Percentiles rank a stretch among this genome's conserved stretches.
Evolutionary conservation across 768 basidiomycete species (phyloP).

Genomic region (Suillus hirtellus): DNA sequence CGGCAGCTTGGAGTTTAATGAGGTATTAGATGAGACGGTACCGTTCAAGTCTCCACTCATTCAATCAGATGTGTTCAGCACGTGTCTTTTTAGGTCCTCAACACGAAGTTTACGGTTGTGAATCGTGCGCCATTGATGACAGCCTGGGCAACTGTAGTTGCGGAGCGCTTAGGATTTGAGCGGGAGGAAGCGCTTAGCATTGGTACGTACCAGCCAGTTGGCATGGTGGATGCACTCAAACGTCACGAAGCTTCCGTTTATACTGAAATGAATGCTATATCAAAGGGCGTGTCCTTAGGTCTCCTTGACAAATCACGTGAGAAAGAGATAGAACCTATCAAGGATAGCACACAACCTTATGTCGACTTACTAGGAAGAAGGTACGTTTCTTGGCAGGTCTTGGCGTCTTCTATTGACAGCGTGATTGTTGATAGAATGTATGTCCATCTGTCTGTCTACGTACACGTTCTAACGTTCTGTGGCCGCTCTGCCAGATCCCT

Average conservation of each 20-base stretch:
- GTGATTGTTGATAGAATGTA: conserved; percentile 38
- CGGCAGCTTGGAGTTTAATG: conserved; percentile 68
- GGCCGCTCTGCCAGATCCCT: conserved; percentile 58
- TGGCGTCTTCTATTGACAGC: not conserved
- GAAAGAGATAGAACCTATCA: conserved; percentile 53
- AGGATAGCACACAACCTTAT: conserved; percentile 72
- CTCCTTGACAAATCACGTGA: conserved; percentile 61
- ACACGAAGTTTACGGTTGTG: conserved; percentile 60
- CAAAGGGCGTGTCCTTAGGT: conserved; percentile 84
- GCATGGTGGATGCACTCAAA: not conserved
- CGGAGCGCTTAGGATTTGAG: conserved; percentile 83
- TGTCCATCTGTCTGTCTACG: conserved; percentile 18
- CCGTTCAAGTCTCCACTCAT: not conserved
- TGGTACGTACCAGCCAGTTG: conserved; percentile 45
- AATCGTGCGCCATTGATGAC: conserved; percentile 96
- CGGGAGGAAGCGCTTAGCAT: conserved; percentile 91
- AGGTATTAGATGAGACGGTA: conserved; percentile 65
- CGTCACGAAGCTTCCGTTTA: conserved; percentile 74
- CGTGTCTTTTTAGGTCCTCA: conserved; percentile 50
- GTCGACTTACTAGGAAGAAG: conserved; percentile 83
- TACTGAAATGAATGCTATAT: conserved; percentile 88
- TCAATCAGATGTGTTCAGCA: conserved; percentile 3
- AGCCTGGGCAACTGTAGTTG: conserved; percentile 87
- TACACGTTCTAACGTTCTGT: not conserved
- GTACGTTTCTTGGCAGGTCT: conserved; percentile 35